Conservation (phyloP, 2,329 filamentous ascomycete species). For the Trichoderma sp. region DNA sequence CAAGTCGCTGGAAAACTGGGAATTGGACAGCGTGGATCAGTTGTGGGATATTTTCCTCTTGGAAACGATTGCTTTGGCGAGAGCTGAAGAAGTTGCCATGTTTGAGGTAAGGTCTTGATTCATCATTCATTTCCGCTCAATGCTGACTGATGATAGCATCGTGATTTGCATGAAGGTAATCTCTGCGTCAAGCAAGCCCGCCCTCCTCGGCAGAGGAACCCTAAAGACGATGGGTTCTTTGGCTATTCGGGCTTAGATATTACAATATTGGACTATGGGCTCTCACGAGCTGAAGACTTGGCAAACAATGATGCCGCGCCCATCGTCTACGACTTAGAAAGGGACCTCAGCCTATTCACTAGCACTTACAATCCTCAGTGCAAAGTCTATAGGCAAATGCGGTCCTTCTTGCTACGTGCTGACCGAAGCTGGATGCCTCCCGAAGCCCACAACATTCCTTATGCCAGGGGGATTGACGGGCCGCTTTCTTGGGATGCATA, state of each 20-base stretch:
- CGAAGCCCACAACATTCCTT: constrained; percentile 51
- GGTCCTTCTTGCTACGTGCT: constrained; percentile 58
- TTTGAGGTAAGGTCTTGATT: constrained; percentile 56
- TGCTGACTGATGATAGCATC: constrained; percentile 51
- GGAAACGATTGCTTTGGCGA: constrained; percentile 61
- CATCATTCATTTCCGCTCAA: not conserved
- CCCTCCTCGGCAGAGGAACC: constrained; percentile 40
- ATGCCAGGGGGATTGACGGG: constrained; percentile 51
- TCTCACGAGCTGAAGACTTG: constrained; percentile 60
- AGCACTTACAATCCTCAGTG: constrained; percentile 64
- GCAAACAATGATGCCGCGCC: constrained; percentile 43
- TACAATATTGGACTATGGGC: constrained; percentile 67
- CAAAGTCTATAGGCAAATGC: constrained; percentile 65
- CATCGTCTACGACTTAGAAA: constrained; percentile 63
- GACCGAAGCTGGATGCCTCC: constrained; percentile 56
- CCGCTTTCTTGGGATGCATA: constrained; percentile 59
- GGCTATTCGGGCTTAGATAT: constrained; percentile 65
- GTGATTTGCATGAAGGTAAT: constrained; percentile 68
- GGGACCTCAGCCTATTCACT: constrained; percentile 62
- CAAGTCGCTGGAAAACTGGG: constrained; percentile 61
- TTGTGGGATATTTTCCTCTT: constrained; percentile 68
- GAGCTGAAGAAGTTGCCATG: constrained; percentile 60
- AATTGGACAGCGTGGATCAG: constrained; percentile 53
- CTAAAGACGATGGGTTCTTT: constrained; percentile 47
- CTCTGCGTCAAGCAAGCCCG: constrained; percentile 58